Conservation (phyloP, 108 stramenopile species). For the Chaetoceros muelleri region DNA sequence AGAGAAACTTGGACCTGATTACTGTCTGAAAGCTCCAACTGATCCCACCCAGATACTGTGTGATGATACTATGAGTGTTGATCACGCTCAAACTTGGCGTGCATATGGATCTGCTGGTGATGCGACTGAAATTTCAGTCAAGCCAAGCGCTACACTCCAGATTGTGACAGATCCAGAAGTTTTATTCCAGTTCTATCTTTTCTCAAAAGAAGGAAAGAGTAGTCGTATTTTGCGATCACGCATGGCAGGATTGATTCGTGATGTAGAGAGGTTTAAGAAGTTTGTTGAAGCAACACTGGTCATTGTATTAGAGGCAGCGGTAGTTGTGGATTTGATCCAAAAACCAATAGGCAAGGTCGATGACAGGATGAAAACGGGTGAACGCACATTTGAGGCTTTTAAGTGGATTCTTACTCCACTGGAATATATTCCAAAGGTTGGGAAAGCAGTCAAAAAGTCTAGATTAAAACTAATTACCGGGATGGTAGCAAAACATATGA, state of each 20-base stretch:
- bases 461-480: not conserved
- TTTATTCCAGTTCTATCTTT: not conserved
- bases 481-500: not conserved
- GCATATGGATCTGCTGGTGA: not conserved
- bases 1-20: not conserved
- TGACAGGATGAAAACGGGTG: not conserved
- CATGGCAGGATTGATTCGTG: not conserved
- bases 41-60: not conserved
- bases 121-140: not conserved
- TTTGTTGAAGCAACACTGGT: not conserved
- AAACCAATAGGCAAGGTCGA: not conserved
- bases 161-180: not conserved
- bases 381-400: not conserved
- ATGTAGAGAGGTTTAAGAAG: not conserved
- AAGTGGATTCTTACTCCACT: not conserved
- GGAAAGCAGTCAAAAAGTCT: not conserved
- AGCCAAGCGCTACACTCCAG: not conserved
- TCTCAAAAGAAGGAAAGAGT: not conserved
- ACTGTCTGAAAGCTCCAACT: not conserved
- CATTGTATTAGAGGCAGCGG: not conserved
- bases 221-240: not conserved
- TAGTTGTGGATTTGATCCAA: not conserved
- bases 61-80: not conserved
- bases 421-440: not conserved
- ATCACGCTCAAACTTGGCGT: not conserved